Base-by-base conservation (phyloP, 2,329 filamentous ascomycete species). In the Ceratocystis destructans region DNA sequence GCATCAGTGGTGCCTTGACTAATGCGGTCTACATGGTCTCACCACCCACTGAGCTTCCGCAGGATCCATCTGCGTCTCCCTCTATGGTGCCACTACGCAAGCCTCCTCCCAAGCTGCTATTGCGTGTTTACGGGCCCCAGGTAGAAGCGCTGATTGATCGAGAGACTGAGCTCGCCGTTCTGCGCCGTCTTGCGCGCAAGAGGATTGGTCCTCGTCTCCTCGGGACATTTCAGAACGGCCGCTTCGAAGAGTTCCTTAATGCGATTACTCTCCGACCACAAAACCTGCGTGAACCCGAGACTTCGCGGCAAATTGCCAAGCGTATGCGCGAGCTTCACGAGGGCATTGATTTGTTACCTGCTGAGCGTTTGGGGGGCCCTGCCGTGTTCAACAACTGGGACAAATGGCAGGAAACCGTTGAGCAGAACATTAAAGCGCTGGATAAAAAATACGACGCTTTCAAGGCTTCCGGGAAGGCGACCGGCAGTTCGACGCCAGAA, bases 251-350 rank as follows among this genome's bases (percentile, higher is more conserved):
- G 74, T 97, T 87, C 73, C 89, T 96, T 73, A 85, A 96, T 73
- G 91, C 94, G 0, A 84, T 84, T 46, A 87, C 94, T 0, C 81
- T 99, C 53, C 93, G 87, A 0, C 81, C 87, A 0, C 79, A 83
- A 31, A 89, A 96, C 70, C 77, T 99, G 59, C 87, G 90, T 46
- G 84, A 89, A 41, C 83, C 89, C 0, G 89, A 90, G 62, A 96
- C 90, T 0, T 95, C 89, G 44, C 88, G 84, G 72, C 89, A 96
- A 73, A 99, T 99, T 72, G 93, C 94, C 12, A 97, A 97, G 79
- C 89, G 94, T 63, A 96, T 99, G 90, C 83, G 92, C 69, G 94
- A 99, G 75, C 81, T 99, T 45, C 94, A 99, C 72, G 89, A 96
- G 64, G 94, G 94, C 0, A 87, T 99, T 69, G 91, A 96, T 33